These are phyloP conservation scores for Trichoderma koningiopsis DNA, from an alignment of 2,329 filamentous ascomycete genomes.

Conservation along the genomic window DNA sequence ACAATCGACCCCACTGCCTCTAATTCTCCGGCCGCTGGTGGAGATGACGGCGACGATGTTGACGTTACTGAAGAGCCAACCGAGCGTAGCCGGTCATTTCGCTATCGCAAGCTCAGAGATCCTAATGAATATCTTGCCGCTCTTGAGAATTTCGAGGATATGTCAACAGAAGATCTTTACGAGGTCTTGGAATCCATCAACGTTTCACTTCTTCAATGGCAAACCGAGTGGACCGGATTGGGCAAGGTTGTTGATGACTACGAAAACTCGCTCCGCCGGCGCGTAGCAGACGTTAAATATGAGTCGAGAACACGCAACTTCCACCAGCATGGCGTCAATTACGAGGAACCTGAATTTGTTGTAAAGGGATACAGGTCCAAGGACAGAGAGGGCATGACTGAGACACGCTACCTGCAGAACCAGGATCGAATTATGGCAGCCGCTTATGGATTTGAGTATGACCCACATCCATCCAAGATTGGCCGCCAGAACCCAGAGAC, in stretches of 20 bases:
- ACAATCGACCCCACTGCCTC: constrained; percentile 42
- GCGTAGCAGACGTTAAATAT: constrained; percentile 51
- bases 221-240: constrained; percentile 56
- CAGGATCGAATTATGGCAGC: constrained; percentile 63
- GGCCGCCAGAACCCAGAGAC: constrained; percentile 61
- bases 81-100: constrained; percentile 40
- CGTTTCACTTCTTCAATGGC: constrained; percentile 52
- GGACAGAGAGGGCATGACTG: constrained; percentile 46
- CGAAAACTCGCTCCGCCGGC: constrained; percentile 57
- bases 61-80: constrained; percentile 41
- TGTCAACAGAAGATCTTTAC: constrained; percentile 51
- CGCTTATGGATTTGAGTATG: constrained; percentile 63
- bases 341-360: constrained; percentile 55
- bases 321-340: constrained; percentile 45
- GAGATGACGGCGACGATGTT: constrained; percentile 42
- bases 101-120: constrained; percentile 54
- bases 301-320: constrained; percentile 49
- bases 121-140: constrained; percentile 51
- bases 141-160: constrained; percentile 53
- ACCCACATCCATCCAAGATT: constrained; percentile 58
- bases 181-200: constrained; percentile 49
- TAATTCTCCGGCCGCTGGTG: constrained; percentile 43
- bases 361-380: constrained; percentile 56
- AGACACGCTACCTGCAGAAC: constrained; percentile 51
- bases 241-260: constrained; percentile 58